Conservation (phyloP, 2,329 filamentous ascomycete genomes). For the Tolypocladium album region DNA sequence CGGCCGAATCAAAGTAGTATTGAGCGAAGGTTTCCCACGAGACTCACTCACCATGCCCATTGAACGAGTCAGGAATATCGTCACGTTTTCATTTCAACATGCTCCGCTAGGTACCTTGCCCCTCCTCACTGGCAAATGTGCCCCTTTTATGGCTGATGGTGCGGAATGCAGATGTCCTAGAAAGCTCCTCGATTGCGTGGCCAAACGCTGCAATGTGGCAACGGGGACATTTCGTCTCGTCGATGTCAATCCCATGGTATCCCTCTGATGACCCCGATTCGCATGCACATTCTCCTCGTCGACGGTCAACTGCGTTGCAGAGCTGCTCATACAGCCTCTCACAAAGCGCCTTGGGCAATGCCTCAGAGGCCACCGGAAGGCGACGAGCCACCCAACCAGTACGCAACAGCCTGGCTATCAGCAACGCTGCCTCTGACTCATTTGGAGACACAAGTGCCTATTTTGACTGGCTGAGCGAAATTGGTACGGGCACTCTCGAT, state of each 20-base stretch:
- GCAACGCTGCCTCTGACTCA: constrained; percentile 5
- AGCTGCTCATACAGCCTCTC: background rate
- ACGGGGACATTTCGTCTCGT: constrained; percentile 29
- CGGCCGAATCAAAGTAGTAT: constrained; percentile 65
- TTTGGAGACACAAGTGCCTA: constrained; percentile 14
- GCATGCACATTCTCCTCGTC: constrained; percentile 53
- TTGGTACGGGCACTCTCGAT: constrained; percentile 5
- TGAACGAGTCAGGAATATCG: constrained; percentile 59
- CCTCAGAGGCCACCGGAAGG: background rate
- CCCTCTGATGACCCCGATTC: constrained; percentile 38
- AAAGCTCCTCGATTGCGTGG: constrained; percentile 67
- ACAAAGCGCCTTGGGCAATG: background rate
- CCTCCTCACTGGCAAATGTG: background rate
- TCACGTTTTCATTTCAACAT: constrained; percentile 77
- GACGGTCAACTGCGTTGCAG: constrained; percentile 9
- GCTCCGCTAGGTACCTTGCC: constrained; percentile 56
- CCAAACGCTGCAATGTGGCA: constrained; percentile 64
- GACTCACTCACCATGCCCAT: constrained; percentile 42
- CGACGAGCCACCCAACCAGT: constrained; percentile 6
- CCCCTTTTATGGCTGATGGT: background rate
- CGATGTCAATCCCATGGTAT: constrained; percentile 28
- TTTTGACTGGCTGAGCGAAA: constrained; percentile 15
- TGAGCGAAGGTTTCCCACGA: constrained; percentile 61
- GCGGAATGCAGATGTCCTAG: constrained; percentile 47
- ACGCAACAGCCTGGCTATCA: background rate